A percentile compares a stretch with the other conserved stretches of the same genome.
Conservation (phyloP, 2,329 filamentous ascomycete genomes). For the Pestalotiopsis sp. region DNA sequence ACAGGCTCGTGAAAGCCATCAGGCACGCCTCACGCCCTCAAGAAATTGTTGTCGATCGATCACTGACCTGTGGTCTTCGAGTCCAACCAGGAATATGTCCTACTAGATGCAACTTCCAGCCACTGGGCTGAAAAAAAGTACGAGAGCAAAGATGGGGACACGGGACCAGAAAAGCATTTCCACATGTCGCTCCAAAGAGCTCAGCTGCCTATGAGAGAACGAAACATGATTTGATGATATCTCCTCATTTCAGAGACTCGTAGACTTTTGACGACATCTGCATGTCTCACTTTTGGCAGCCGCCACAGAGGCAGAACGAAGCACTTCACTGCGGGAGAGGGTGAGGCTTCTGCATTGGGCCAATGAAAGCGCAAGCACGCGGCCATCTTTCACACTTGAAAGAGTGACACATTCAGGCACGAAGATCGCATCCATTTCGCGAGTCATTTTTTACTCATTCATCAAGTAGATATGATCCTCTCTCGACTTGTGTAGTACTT, state of each 20-base stretch:
- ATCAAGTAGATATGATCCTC: neutral
- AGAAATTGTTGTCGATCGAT: neutral
- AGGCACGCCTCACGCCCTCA: too few species aligned
- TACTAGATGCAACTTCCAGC: neutral
- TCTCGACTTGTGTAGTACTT: neutral
- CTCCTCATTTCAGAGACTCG: neutral
- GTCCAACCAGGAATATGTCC: neutral
- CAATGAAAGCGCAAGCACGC: neutral
- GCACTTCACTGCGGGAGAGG: neutral
- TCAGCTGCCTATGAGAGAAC: neutral
- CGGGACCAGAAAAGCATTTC: neutral
- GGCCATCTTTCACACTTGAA: neutral
- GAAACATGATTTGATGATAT: neutral
- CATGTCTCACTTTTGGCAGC: neutral
- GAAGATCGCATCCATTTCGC: neutral
- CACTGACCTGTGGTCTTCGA: neutral
- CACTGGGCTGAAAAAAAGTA: neutral
- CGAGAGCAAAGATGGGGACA: neutral
- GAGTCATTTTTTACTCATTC: neutral
- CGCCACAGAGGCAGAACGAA: neutral
- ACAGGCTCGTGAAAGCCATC: too few species aligned
- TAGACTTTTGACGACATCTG: neutral
- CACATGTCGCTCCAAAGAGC: neutral
- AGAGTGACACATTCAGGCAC: neutral
- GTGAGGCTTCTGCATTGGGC: neutral